Base-by-base conservation (phyloP, 495 filamentous ascomycete species). In the Aspergillus campestris region DNA sequence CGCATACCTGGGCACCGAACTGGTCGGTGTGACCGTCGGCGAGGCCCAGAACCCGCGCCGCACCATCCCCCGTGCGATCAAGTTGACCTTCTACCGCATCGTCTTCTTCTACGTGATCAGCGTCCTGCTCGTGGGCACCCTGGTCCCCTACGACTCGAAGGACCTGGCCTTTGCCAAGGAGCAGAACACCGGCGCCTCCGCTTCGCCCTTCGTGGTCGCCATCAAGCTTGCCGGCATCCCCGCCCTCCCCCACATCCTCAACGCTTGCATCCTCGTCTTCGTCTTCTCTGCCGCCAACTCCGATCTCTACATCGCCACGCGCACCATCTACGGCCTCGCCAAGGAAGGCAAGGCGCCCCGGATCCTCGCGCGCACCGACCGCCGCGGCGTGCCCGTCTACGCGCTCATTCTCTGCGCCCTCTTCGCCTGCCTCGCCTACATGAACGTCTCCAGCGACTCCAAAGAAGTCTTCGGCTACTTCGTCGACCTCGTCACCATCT, bases 11-110 rank as follows among this genome's bases (percentile, higher is more conserved):
- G 86, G 89, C 39, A 92, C 88, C 2, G 89, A 95, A 65, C 70
- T 92, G 34, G 82, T 95, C 42, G 89, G 81, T 50, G 72, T 82
- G 27, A 78, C 78, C 5, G 76, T 77, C 24, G 77, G 78, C 31
- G 88, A 95, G 65, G 82, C 86, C 8, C 74, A 75, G 34, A 87
- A 88, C 59, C 89, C 89, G 0, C 73, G 81, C 48, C 80, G 79
- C 56, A 81, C 81, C 4, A 83, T 94, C 51, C 88, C 88, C 18
- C 72, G 74, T 47, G 89, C 89, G 9, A 83, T 84, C 47, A 84
- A 81, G 46, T 77, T 87, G 55, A 86, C 85, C 51, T 90, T 95
- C 66, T 89, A 79, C 70, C 84, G 88, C 38, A 90, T 95, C 58
- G 53, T 84, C 44, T 70, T 92, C 60, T 94, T 95, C 71, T 95